A percentile compares a stretch with the other conserved stretches of the same genome.
These are phyloP conservation scores for Aspergillus brasiliensis DNA, from an alignment of 2,329 filamentous ascomycete species.

Conservation along the genomic window DNA sequence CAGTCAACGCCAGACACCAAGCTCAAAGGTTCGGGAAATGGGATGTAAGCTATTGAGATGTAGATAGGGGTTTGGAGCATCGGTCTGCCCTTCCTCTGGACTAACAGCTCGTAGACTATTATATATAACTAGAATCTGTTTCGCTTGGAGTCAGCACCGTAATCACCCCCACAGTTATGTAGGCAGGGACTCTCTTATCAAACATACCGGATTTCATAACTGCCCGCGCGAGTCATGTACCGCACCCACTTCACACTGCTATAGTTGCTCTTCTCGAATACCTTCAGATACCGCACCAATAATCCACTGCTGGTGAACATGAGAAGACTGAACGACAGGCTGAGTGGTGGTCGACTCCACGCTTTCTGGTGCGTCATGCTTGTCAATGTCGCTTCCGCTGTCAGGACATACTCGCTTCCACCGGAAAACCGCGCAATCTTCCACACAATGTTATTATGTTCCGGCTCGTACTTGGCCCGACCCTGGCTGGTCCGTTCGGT, in stretches of 20 bases:
- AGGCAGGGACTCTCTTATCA: background rate
- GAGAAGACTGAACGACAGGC: conserved; percentile 85
- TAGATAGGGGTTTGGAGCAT: no score
- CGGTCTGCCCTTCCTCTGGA: background rate
- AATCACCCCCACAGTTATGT: background rate
- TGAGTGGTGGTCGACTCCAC: conserved; percentile 92
- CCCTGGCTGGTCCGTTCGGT: conserved; percentile 92
- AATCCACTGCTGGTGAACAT: conserved; percentile 98
- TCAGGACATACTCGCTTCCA: conserved; percentile 94
- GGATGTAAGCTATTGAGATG: no score
- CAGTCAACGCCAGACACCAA: background rate
- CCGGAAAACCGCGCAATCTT: conserved; percentile 98
- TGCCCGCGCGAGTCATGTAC: conserved; percentile 97
- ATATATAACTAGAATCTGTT: background rate
- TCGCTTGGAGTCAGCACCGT: background rate
- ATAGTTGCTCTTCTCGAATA: conserved; percentile 99
- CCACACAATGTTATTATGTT: conserved; percentile 98
- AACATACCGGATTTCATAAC: conserved; percentile 86
- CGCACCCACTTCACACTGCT: conserved; percentile 98
- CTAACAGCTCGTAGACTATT: background rate
- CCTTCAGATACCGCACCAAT: conserved; percentile 91
- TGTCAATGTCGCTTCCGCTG: conserved; percentile 87
- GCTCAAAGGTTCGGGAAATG: background rate
- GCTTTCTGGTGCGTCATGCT: conserved; percentile 98
- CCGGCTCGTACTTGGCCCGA: conserved; percentile 97